phyloP scores from a whole-genome alignment of 2,329 filamentous ascomycete genomes.

The Fusarium nelsonii region DNA sequence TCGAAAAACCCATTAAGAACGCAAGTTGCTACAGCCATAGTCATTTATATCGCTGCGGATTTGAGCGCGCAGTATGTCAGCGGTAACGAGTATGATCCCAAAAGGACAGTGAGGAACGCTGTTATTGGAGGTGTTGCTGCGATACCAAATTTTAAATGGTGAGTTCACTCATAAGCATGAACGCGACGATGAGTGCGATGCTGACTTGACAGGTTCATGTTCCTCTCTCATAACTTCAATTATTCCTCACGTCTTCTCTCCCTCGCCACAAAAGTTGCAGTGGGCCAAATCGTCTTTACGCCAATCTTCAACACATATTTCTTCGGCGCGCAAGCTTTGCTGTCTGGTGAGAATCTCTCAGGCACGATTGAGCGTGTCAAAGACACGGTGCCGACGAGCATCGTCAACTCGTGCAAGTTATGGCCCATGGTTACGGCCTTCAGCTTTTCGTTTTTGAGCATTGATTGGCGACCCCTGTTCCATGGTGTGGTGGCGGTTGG shows the following conservation, averaged over 20 bases:
- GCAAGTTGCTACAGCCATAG: conserved; percentile 79
- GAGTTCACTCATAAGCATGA: conserved; percentile 45
- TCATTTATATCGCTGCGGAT: conserved; percentile 85
- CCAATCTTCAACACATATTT: conserved; percentile 88
- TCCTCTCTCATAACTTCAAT: conserved; percentile 85
- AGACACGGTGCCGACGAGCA: conserved; percentile 80
- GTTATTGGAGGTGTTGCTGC: conserved; percentile 78
- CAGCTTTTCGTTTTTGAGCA: conserved; percentile 84
- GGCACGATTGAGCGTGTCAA: conserved; percentile 78
- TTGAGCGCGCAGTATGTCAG: conserved; percentile 79
- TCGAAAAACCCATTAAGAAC: conserved; percentile 79
- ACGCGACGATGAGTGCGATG: too few species aligned
- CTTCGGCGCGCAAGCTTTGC: conserved; percentile 81
- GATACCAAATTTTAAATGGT: conserved; percentile 88
- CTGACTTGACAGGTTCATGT: conserved; percentile 73
- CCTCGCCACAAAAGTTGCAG: conserved; percentile 78
- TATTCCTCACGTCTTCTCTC: conserved; percentile 79
- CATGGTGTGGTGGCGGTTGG: conserved; percentile 83
- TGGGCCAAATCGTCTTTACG: conserved; percentile 86
- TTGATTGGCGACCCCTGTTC: conserved; percentile 85
- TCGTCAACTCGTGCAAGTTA: conserved; percentile 84
- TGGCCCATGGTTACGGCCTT: conserved; percentile 92
- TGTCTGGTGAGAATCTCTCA: conserved; percentile 73
- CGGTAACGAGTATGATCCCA: conserved; percentile 73
- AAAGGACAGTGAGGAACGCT: conserved; percentile 77